A percentile compares a stretch with the other conserved stretches of the same genome.
Evolutionary conservation across 2,329 filamentous ascomycete species (phyloP).

Genomic region (Hypoxylon sp.): DNA sequence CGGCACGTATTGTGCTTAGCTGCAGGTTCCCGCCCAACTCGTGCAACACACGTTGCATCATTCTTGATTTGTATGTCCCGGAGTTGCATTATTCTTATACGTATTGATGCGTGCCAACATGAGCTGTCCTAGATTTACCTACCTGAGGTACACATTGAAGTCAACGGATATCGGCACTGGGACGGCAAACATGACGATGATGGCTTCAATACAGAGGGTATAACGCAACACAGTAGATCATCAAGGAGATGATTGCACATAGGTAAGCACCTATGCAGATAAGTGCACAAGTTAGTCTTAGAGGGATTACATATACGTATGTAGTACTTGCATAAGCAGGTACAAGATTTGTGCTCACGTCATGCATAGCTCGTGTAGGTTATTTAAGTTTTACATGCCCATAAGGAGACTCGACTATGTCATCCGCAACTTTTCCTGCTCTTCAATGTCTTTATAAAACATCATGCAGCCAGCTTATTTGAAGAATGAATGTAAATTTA

Average conservation of each 20-base stretch:
- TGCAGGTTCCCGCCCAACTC: conserved; percentile 33
- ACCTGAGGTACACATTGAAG: neutral
- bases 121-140: neutral
- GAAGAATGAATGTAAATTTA: neutral
- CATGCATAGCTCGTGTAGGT: conserved; percentile 1
- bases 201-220: neutral
- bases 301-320: no score
- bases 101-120: conserved; percentile 5
- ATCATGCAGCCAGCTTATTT: neutral
- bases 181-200: neutral
- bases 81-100: conserved; percentile 8
- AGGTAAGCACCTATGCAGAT: neutral
- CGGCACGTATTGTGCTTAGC: conserved; percentile 7
- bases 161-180: neutral
- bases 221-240: neutral
- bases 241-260: neutral
- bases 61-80: conserved; percentile 9
- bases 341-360: conserved; percentile 24
- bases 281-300: conserved; percentile 1
- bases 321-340: conserved; percentile 37
- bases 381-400: neutral
- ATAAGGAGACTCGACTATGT: no score
- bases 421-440: neutral
- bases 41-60: conserved; percentile 29
- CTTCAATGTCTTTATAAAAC: neutral